These are phyloP conservation scores for Alternaria rosae DNA, from an alignment of 2,329 filamentous ascomycete species.

Conservation along the genomic window DNA sequence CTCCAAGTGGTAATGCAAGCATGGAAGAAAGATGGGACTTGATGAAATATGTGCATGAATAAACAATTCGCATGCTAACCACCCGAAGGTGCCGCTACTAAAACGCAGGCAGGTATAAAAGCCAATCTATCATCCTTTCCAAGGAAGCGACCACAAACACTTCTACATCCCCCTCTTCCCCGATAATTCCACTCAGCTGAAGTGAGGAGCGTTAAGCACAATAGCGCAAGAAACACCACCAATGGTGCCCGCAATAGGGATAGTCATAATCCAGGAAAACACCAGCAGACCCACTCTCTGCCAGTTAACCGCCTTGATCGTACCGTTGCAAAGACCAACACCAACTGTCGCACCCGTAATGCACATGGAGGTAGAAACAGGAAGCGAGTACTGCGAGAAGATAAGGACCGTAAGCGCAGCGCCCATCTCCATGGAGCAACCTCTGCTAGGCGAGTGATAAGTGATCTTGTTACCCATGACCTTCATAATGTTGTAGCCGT, in stretches of 20 bases:
- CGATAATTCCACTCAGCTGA: not conserved
- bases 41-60: not conserved
- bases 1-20: accelerated
- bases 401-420: slow-evolving; percentile 78
- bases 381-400: slow-evolving; percentile 77
- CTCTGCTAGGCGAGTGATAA: slow-evolving; percentile 11
- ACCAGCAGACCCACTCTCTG: slow-evolving; percentile 72
- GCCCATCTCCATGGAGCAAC: slow-evolving; percentile 80
- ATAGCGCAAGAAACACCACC: slow-evolving; percentile 57
- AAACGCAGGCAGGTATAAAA: not conserved
- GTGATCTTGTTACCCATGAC: slow-evolving; percentile 69
- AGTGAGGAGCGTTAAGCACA: slow-evolving; percentile 67
- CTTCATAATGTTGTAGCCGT: slow-evolving; percentile 87
- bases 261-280: slow-evolving; percentile 70
- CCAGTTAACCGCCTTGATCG: slow-evolving; percentile 74
- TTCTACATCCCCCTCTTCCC: accelerated
- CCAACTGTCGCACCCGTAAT: slow-evolving; percentile 82
- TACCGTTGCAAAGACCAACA: slow-evolving; percentile 79
- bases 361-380: slow-evolving; percentile 73
- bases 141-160: too few species aligned
- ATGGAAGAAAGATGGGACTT: accelerated
- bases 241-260: slow-evolving; percentile 67
- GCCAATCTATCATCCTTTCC: not conserved
- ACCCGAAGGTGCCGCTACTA: not conserved
- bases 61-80: not conserved